Evolutionary conservation across 805 yeast species (phyloP).

Genomic region (Spathaspora arborariae): DNA sequence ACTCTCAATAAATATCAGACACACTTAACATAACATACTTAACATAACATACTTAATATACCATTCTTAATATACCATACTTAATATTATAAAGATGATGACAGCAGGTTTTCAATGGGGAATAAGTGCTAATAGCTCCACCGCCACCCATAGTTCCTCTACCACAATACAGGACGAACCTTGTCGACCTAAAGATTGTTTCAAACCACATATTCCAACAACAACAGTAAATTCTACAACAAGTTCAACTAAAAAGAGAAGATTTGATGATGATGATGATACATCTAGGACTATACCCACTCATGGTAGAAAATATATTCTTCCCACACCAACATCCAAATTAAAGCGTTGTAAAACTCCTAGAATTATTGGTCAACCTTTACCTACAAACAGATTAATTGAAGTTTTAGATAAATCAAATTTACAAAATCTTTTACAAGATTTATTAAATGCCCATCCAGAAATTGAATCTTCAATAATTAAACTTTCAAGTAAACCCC

Average conservation of each 20-base stretch:
- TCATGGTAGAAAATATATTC: neutral
- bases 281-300: neutral
- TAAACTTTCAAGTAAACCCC: conserved; percentile 54
- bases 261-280: neutral
- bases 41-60: too few relatives aligned
- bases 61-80: too few relatives aligned
- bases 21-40: too few relatives aligned
- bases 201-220: neutral
- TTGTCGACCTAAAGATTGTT: neutral
- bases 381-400: conserved; percentile 61
- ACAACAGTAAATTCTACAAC: neutral
- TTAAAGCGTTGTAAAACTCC: conserved; percentile 37
- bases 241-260: conserved; percentile 1
- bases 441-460: conserved; percentile 58
- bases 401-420: conserved; percentile 62
- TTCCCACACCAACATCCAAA: neutral
- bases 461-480: conserved; percentile 52
- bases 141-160: neutral
- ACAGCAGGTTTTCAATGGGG: conserved; percentile 33
- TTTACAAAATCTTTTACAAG: conserved; percentile 49
- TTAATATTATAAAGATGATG: too few relatives aligned
- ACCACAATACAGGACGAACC: conserved; percentile 1
- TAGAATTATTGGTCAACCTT: conserved; percentile 50
- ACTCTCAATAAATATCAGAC: neutral
- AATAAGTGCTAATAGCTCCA: neutral